Evolutionary conservation across 2,329 filamentous ascomycete species (phyloP).

Genomic region (Epicoccum sorghinum): DNA sequence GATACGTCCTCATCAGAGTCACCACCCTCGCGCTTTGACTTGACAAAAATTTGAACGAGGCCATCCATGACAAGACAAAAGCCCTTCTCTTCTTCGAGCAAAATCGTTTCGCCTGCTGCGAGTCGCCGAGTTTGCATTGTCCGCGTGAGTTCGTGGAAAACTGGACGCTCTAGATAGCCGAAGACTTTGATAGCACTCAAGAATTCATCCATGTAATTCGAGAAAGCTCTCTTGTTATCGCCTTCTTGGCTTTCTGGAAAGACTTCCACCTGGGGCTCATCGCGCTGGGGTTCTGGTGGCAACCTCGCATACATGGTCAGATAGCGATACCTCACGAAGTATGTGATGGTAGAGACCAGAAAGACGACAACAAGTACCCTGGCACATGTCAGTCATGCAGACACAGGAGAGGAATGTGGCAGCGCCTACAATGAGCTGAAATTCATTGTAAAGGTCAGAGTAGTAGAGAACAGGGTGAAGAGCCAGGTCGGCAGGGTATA

Average conservation of each 20-base stretch:
- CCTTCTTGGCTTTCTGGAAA: conserved; percentile 93
- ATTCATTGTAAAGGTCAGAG: conserved; percentile 97
- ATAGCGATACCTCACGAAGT: conserved; percentile 94
- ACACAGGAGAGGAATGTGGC: neutral
- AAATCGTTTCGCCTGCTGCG: conserved; percentile 92
- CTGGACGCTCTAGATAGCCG: conserved; percentile 92
- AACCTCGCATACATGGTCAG: conserved; percentile 96
- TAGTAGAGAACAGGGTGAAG: conserved; percentile 89
- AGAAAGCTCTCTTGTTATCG: conserved; percentile 85
- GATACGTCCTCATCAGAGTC: conserved; percentile 51
- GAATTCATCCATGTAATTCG: conserved; percentile 98
- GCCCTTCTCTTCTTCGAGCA: conserved; percentile 95
- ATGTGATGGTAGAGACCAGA: conserved; percentile 83
- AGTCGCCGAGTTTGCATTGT: conserved; percentile 98
- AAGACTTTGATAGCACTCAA: conserved; percentile 99
- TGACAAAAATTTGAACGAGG: conserved; percentile 96
- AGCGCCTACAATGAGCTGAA: conserved; percentile 83
- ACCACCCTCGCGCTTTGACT: conserved; percentile 67
- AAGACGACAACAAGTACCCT: conserved; percentile 70
- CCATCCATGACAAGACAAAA: conserved; percentile 98
- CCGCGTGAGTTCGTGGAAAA: conserved; percentile 95
- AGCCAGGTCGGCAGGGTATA: conserved; percentile 89
- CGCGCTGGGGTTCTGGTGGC: conserved; percentile 91
- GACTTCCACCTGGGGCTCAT: conserved; percentile 92
- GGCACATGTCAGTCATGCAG: conserved; percentile 32